phyloP scores from a whole-genome alignment of 2,329 filamentous ascomycete species.

The Ilyonectria destructans region DNA sequence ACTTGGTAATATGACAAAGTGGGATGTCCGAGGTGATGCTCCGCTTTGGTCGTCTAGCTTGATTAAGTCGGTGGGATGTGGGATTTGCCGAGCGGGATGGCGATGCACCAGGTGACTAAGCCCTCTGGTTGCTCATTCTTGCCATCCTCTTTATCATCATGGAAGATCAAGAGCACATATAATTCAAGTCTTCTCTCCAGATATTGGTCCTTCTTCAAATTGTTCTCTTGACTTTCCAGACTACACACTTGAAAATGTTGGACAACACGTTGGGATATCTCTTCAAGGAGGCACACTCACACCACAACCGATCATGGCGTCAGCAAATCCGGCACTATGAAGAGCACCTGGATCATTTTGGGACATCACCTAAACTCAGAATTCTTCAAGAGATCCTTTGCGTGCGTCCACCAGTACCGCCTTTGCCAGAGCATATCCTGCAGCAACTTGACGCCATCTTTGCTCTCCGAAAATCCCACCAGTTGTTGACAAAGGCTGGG shows the following conservation, averaged over 20 bases:
- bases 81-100: conserved; percentile 27
- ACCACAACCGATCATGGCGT: background rate
- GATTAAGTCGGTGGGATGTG: conserved; percentile 6
- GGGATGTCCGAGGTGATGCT: conserved; percentile 11
- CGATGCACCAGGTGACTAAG: background rate
- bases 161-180: background rate
- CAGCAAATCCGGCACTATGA: conserved; percentile 34
- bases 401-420: conserved; percentile 34
- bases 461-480: conserved; percentile 16
- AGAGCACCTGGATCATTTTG: conserved; percentile 34
- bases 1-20: background rate
- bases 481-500: conserved; percentile 5
- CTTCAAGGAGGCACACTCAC: conserved; percentile 28
- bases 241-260: conserved; percentile 3
- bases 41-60: background rate
- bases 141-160: background rate
- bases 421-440: conserved; percentile 18
- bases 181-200: conserved; percentile 9
- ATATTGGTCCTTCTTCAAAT: background rate
- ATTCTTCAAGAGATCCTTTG: conserved; percentile 38
- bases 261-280: conserved; percentile 28
- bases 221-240: background rate
- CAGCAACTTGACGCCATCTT: conserved; percentile 38
- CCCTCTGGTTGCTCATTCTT: background rate
- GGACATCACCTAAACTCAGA: conserved; percentile 32